These are phyloP conservation scores for Solidago caesia DNA, from an alignment of 129 eudicot species.

Conservation along the genomic window DNA sequence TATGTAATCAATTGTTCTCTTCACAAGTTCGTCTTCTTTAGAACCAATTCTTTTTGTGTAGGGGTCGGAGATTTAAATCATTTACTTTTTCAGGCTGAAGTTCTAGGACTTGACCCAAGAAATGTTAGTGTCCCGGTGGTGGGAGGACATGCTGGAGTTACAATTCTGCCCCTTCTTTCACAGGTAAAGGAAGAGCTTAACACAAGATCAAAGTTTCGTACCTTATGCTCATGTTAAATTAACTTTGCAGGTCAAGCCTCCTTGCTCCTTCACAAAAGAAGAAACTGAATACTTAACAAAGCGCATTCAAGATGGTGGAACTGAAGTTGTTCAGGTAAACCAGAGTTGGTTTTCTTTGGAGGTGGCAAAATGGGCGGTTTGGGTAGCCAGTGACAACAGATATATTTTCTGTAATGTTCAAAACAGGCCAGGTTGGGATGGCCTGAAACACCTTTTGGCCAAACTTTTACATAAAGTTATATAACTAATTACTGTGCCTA, in stretches of 20 bases:
- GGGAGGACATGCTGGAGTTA: constrained; percentile 98
- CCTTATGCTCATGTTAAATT: background rate
- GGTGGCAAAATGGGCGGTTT: background rate
- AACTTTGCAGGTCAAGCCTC: constrained; percentile 65
- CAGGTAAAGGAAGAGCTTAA: constrained; percentile 47
- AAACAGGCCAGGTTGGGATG: background rate
- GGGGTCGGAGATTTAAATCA: background rate
- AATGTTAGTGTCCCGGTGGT: constrained; percentile 91
- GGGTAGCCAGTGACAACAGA: background rate
- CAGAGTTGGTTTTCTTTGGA: constrained; percentile 1
- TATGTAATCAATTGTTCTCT: constrained; percentile 31
- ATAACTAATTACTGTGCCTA: background rate
- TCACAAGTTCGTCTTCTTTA: background rate
- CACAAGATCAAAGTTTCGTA: background rate
- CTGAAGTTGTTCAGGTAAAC: constrained; percentile 90
- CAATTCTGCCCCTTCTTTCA: constrained; percentile 90
- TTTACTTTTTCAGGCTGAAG: constrained; percentile 61
- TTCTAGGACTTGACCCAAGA: constrained; percentile 89
- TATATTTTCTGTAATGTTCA: background rate
- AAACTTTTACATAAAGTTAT: background rate
- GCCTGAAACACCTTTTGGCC: background rate
- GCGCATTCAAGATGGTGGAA: constrained; percentile 93
- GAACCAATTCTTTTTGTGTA: background rate
- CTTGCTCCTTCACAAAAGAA: constrained; percentile 72
- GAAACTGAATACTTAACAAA: constrained; percentile 77